Evolutionary conservation across 768 basidiomycete genomes (phyloP), one percentile per base, ranked within the genome.

Genomic region (Candolleomyces efflorescens): DNA sequence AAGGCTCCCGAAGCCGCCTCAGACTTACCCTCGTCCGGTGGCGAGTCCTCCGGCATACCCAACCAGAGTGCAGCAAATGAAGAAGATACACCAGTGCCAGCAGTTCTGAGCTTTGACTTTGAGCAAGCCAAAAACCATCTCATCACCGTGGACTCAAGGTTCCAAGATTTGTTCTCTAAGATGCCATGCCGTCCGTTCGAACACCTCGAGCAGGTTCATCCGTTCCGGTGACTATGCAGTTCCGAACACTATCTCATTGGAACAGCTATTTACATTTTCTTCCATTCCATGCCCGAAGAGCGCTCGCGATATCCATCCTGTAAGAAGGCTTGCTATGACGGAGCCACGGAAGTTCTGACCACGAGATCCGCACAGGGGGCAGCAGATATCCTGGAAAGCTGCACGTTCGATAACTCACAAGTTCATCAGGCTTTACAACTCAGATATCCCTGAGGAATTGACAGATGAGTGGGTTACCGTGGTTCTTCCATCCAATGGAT

Each of bases 331-430:
- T 45, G 27, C 17, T 20, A 51, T 41, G 20, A 24, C 50, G 47
- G 38, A 41, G 46, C 26, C 7, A 4, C 13, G 17, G 13, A 13
- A 17, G 48, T 37, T 45, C 44, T 32, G 18, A 37, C 26, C 22
- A 58, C 5, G 22, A 15, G 37, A 46, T 52, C 45, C 46, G 39
- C 13, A 7, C 32, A 89, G 87, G 39, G 86, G 82, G 4, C 89
- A 90, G 68, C 90, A 94, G 67, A 90, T 94, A 22, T 92, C 90
- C 1, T 92, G 89, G 90, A 70, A 87, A 45, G 94, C 93, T 11
- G 94, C 94, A 0, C 79, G 89, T 20, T 85, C 90, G 18, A 92
- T 96, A 59, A 85, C 77, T 38, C 89, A 92, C 71, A 83, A 79
- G 58, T 96, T 96, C 70, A 74, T 85, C 51, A 80, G 89, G 23